Conservation (phyloP, 257 asterid genomes). For the Verbascum thapsus region DNA sequence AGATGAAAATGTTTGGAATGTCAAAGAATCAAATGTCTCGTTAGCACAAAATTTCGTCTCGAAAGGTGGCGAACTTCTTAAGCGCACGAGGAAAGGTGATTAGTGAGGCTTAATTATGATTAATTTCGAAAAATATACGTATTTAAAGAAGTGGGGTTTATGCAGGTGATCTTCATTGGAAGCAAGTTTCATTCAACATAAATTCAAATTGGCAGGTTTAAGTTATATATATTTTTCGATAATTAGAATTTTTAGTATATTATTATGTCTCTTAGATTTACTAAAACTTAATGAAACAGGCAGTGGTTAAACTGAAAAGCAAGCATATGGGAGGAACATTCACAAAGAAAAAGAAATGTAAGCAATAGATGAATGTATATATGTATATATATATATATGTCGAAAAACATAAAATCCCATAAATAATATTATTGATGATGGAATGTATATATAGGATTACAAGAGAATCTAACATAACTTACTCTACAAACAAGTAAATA, state of each 20-base stretch:
- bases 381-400: too few species aligned
- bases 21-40: conserved; percentile 52
- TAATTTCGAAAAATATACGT: conserved; percentile 3
- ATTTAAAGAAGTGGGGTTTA: conserved; percentile 19
- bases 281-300: conserved; percentile 73
- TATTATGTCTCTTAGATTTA: too few species aligned
- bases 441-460: too few species aligned
- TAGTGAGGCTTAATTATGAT: background rate
- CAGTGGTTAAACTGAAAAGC: conserved; percentile 84
- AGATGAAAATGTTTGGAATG: conserved; percentile 46
- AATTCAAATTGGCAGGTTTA: conserved; percentile 69
- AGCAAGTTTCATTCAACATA: conserved; percentile 71
- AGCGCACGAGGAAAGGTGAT: conserved; percentile 84
- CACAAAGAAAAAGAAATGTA: conserved; percentile 93
- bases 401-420: too few species aligned
- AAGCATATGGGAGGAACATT: conserved; percentile 88
- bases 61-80: conserved; percentile 75
- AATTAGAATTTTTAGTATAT: too few species aligned
- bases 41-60: conserved; percentile 58
- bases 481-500: too few species aligned
- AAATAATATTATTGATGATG: too few species aligned
- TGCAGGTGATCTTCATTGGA: conserved; percentile 93
- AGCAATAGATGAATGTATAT: conserved; percentile 19
- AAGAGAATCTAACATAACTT: too few species aligned
- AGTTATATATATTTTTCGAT: too few species aligned